Evolutionary conservation across 345 rosid genomes (phyloP), one percentile per base, ranked within the genome.

Genomic region (Salix udensis): DNA sequence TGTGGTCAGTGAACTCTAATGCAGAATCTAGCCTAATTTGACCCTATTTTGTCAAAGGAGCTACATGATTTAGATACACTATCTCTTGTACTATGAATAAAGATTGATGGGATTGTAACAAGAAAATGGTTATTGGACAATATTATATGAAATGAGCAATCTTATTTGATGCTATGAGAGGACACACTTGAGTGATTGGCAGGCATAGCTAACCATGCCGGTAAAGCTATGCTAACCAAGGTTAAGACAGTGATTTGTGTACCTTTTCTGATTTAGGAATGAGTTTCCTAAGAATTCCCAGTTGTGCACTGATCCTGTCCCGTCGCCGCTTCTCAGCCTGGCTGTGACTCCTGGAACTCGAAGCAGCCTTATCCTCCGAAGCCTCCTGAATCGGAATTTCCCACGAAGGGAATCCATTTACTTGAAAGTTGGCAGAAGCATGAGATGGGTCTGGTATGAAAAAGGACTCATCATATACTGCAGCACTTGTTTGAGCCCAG

Each of bases 221-320:
- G 24, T n/a, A 23, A 55, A 23, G 62, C 10, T 3, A n/a, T n/a
- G 62, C 10, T n/a, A n/a, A 8, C 26, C 23, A 10, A 58, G 28
- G 62, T n/a, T 55, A n/a, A 55, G 62, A 55, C 62, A 58, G 13
- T 6, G 58, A 23, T 11, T 48, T 26, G 64, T 36, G 53, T 80
- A 91, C 99, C 97, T 95, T 95, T 48, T 93, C 97, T 13, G 99
- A 91, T 68, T 81, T 86, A 9, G 99, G 98, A 72, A 95, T 88
- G 21, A 93, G 88, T 78, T 95, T 93, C 78, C 99, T 83, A 37
- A 95, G 90, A 80, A 86, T 85, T 8, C 94, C 77, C 64, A 95
- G 98, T 79, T 95, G 98, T 0, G 91, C 83, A 79, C 90, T 93
- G 52, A 93, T 95, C 65, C 97, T 82, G 81, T 95, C 98, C 46